Evolutionary conservation across 148 eudicot species (phyloP).

Genomic region (Polygonum maritimum): DNA sequence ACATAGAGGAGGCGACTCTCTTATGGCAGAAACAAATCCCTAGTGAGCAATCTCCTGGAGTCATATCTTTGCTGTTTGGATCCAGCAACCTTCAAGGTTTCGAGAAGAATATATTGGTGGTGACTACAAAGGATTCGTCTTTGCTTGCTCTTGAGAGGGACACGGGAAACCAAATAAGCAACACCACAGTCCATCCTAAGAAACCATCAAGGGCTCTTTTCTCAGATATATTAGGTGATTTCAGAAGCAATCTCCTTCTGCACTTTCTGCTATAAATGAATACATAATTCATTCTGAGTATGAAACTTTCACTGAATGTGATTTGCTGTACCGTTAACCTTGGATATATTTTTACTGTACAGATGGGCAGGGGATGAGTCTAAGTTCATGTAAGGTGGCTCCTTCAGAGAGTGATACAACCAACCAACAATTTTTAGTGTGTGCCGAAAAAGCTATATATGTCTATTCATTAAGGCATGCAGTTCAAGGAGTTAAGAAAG

Average conservation of each 20-base stretch:
- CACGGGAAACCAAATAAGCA: constrained; percentile 57
- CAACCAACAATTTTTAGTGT: constrained; percentile 46
- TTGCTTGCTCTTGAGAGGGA: constrained; percentile 65
- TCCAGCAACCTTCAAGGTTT: constrained; percentile 68
- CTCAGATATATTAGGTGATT: constrained; percentile 70
- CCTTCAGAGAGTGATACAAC: constrained; percentile 31
- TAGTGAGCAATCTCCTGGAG: constrained; percentile 56
- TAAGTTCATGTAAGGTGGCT: constrained; percentile 26
- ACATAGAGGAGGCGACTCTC: constrained; percentile 47
- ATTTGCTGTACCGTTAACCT: neutral
- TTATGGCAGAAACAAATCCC: constrained; percentile 61
- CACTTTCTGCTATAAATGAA: neutral
- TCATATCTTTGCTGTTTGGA: constrained; percentile 66
- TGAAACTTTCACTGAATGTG: neutral
- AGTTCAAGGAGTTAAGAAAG: constrained; percentile 83
- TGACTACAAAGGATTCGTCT: constrained; percentile 83
- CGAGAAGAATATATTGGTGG: constrained; percentile 59
- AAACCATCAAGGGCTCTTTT: constrained; percentile 74
- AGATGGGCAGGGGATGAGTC: constrained; percentile 32
- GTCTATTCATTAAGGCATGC: constrained; percentile 65
- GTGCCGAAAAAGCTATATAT: constrained; percentile 85
- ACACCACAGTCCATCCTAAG: constrained; percentile 57
- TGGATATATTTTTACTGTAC: constrained; percentile 3
- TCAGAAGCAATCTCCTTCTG: neutral
- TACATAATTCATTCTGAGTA: neutral